These are phyloP conservation scores for Medicago ruthenica DNA, from an alignment of 306 rosid species.

Conservation along the genomic window DNA sequence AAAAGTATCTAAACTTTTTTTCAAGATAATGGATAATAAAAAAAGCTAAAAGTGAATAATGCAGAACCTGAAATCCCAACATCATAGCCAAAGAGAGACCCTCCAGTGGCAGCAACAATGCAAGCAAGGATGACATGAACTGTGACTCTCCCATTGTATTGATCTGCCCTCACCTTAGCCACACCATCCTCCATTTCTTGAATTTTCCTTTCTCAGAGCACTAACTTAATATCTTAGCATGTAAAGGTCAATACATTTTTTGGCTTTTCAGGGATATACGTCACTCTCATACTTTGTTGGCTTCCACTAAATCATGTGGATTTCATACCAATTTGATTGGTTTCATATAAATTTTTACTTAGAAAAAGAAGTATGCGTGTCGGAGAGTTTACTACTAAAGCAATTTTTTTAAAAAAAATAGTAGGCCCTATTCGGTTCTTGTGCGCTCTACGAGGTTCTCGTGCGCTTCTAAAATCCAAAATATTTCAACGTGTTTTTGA, in stretches of 20 bases:
- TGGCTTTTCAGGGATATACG: not conserved
- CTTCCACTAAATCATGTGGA: no score
- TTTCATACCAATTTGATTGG: no score
- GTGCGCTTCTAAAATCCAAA: no score
- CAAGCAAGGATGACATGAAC: conserved; percentile 71
- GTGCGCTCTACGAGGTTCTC: no score
- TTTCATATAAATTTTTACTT: no score
- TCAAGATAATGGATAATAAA: not conserved
- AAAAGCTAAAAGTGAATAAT: not conserved
- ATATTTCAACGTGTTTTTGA: no score
- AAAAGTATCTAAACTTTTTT: no score
- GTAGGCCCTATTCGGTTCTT: no score
- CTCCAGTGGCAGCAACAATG: conserved; percentile 81
- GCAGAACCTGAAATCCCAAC: conserved; percentile 79
- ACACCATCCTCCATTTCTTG: conserved; percentile 71
- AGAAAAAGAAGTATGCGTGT: no score
- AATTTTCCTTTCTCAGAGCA: conserved; percentile 28
- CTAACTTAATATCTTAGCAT: not conserved
- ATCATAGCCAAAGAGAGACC: conserved; percentile 83
- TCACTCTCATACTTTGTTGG: not conserved
- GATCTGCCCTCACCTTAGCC: conserved; percentile 47
- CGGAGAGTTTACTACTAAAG: no score
- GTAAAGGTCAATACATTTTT: not conserved
- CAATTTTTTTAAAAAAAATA: no score
- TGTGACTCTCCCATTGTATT: conserved; percentile 71